Percentiles rank a stretch among this genome's conserved stretches.
Conservation (phyloP, 1,284 basidiomycete species). For the Heterobasidion parviporum region DNA sequence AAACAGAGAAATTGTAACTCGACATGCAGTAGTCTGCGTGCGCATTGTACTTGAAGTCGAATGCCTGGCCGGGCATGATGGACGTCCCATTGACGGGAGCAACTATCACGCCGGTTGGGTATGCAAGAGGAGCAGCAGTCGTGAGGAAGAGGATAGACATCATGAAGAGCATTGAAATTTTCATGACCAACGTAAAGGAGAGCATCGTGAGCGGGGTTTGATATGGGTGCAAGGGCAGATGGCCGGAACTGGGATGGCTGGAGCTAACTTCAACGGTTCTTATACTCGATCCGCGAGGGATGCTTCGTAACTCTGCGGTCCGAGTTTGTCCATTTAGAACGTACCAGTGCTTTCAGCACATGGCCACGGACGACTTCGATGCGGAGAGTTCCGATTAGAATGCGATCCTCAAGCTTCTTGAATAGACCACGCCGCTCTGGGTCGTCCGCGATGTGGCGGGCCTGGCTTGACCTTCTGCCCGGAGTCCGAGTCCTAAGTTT, state of each 20-base stretch:
- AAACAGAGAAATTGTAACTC: slow-evolving; percentile 35
- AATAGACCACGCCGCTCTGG: neutral
- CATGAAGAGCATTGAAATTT: slow-evolving; percentile 1
- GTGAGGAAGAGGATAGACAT: slow-evolving; percentile 4
- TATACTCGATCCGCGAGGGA: too few species aligned
- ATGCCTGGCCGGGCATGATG: slow-evolving; percentile 22
- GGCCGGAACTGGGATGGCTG: too few species aligned
- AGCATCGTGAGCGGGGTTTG: neutral
- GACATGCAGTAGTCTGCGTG: slow-evolving; percentile 36
- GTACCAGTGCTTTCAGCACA: neutral
- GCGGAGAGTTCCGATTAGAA: neutral
- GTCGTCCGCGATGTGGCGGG: neutral
- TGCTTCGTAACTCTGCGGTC: too few species aligned
- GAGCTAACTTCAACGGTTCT: too few species aligned
- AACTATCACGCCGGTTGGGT: slow-evolving; percentile 18
- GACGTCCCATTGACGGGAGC: slow-evolving; percentile 19
- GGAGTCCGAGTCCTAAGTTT: too few species aligned
- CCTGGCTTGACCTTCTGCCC: too few species aligned
- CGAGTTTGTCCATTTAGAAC: too few species aligned
- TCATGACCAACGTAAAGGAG: neutral
- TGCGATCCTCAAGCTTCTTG: too few species aligned
- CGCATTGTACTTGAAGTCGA: slow-evolving; percentile 30
- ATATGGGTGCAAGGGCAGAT: too few species aligned
- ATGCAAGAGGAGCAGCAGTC: slow-evolving; percentile 7
- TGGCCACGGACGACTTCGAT: neutral